phyloP scores from a whole-genome alignment of 1,284 basidiomycete species.

The Puccinia horiana region DNA sequence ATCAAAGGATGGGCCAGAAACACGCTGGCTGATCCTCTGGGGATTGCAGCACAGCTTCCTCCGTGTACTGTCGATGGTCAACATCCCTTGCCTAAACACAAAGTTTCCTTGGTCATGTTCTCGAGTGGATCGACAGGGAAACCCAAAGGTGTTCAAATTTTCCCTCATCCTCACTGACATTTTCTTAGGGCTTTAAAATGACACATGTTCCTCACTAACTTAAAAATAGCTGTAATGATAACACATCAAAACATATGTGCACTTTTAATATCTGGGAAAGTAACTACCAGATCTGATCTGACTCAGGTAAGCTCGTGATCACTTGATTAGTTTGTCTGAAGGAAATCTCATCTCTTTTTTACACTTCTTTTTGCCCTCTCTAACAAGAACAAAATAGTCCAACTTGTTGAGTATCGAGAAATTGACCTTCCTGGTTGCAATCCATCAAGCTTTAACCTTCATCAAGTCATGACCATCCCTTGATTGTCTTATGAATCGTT shows the following conservation, averaged over 20 bases:
- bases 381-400: background rate
- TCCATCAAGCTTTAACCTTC: background rate
- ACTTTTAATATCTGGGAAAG: background rate
- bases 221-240: conserved; percentile 24
- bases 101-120: conserved; percentile 23
- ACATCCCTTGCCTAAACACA: conserved; percentile 17
- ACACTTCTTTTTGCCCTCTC: background rate
- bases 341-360: background rate
- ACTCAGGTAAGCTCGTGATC: background rate
- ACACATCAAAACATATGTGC: conserved; percentile 33
- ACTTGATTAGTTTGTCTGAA: background rate
- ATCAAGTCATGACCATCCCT: background rate
- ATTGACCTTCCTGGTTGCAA: conserved; percentile 10
- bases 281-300: background rate
- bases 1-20: background rate
- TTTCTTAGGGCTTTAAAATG: background rate
- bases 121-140: conserved; percentile 24
- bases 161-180: background rate
- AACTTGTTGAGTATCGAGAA: background rate
- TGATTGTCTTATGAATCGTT: background rate
- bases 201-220: background rate
- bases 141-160: conserved; percentile 27
- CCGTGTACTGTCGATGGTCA: background rate
- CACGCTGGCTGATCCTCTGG: background rate
- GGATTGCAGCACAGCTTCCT: background rate